Percentiles rank a stretch among this genome's conserved stretches.
Evolutionary conservation across 305 asterid species (phyloP).

Genomic region (Solanum hybrid): DNA sequence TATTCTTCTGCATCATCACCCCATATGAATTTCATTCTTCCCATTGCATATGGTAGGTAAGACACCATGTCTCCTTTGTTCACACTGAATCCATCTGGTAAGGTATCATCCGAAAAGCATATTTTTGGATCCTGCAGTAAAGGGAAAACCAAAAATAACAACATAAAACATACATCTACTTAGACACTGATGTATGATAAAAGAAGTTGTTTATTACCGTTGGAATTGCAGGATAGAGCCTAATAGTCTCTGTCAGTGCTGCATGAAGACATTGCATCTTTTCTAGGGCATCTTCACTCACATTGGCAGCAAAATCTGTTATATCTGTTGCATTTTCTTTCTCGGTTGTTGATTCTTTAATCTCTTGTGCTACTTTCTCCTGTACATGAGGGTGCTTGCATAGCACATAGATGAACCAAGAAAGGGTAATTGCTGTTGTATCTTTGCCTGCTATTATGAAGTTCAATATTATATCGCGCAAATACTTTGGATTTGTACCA

Average conservation of each 20-base stretch:
- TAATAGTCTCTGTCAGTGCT: constrained; percentile 48
- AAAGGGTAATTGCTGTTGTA: constrained; percentile 23
- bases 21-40: constrained; percentile 20
- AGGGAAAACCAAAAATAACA: neutral
- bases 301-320: constrained; percentile 8
- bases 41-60: constrained; percentile 16
- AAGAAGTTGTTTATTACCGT: constrained; percentile 23
- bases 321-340: constrained; percentile 8
- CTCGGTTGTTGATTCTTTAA: constrained; percentile 11
- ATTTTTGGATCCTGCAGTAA: neutral
- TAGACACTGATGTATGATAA: neutral
- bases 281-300: constrained; percentile 7
- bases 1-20: constrained; percentile 56
- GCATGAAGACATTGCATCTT: constrained; percentile 65
- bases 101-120: constrained; percentile 5
- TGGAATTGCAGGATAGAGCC: constrained; percentile 67
- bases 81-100: constrained; percentile 13
- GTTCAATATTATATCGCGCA: constrained; percentile 21
- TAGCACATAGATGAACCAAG: constrained; percentile 34
- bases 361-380: constrained; percentile 26
- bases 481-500: constrained; percentile 12
- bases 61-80: constrained; percentile 8
- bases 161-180: neutral
- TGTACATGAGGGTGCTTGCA: constrained; percentile 28
- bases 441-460: constrained; percentile 24